phyloP scores from a whole-genome alignment of 805 yeast species.

The Candida nanaspora region DNA sequence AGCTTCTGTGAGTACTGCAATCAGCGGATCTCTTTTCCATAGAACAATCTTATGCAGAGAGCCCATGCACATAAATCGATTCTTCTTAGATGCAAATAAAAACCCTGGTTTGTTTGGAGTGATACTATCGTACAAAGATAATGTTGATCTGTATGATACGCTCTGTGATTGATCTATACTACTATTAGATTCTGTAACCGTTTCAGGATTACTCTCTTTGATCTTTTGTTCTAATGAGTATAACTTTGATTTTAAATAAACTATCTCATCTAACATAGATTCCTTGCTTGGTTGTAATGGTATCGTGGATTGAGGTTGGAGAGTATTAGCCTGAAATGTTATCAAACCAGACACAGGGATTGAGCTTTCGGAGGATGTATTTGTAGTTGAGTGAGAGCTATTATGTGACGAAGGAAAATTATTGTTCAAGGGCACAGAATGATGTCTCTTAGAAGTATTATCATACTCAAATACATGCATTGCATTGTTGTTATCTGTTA shows the following conservation, averaged over 20 bases:
- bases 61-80: constrained; percentile 11
- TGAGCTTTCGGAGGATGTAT: not conserved
- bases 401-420: not conserved
- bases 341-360: not conserved
- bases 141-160: not conserved
- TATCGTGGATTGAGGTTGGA: too few relatives aligned
- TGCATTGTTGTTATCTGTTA: not conserved
- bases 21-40: constrained; percentile 14
- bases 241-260: constrained; percentile 1
- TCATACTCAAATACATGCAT: not conserved
- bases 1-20: constrained; percentile 7
- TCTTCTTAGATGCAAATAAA: constrained; percentile 12
- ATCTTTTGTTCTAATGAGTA: not conserved
- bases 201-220: not conserved
- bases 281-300: not conserved
- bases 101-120: constrained; percentile 3
- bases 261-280: not conserved
- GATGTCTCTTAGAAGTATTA: not conserved
- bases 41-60: constrained; percentile 8
- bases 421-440: not conserved
- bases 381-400: too few relatives aligned
- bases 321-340: too few relatives aligned
- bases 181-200: not conserved
- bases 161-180: not conserved
- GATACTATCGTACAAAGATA: not conserved